Evolutionary conservation across 495 filamentous ascomycete genomes (phyloP), one percentile per base, ranked within the genome.

Genomic region (Neurospora sp.): DNA sequence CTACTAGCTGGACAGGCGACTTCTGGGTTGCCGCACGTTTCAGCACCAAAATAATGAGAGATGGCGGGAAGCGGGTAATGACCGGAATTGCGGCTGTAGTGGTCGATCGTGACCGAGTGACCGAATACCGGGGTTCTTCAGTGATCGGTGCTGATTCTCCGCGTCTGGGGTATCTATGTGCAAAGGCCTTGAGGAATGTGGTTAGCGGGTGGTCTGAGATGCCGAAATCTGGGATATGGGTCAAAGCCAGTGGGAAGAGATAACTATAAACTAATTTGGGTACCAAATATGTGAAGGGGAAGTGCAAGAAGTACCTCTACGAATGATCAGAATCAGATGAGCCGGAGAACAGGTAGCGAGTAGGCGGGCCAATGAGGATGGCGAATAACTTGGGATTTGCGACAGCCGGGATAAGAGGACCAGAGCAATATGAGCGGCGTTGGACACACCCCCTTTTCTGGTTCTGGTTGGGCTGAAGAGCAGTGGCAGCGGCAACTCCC

Each of bases 351-450:
- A 80, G 76, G 75, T 78, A 78, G 76, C 77, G 74, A 81, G 71
- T 70, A 62, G 72, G 73, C 70, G 71, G 74, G 72, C 79, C 78
- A 82, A 82, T 80, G 71, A 72, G 77, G 71, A 72, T 71, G 78
- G 71, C 70, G 72, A 75, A 75, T 66, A 60, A 74, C 73, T 75
- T 71, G 75, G 71, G 74, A 75, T 73, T 76, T 71, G 80, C 75
- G 74, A 76, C 76, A 76, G 69, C 78, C 73, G 66, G 73, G 69
- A 74, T 72, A 77, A 70, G 72, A 76, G 74, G 74, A 77, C 76
- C 78, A 76, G 74, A 76, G 75, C 73, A 76, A 75, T 74, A 66
- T 77, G 75, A 79, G 78, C 78, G 78, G 77, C 75, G 78, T 76
- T 75, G 77, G 78, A 78, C 74, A 77, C 75, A 78, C 76, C 72